Base-by-base conservation (phyloP, 2,329 filamentous ascomycete species). In the Ascochyta pisi region DNA sequence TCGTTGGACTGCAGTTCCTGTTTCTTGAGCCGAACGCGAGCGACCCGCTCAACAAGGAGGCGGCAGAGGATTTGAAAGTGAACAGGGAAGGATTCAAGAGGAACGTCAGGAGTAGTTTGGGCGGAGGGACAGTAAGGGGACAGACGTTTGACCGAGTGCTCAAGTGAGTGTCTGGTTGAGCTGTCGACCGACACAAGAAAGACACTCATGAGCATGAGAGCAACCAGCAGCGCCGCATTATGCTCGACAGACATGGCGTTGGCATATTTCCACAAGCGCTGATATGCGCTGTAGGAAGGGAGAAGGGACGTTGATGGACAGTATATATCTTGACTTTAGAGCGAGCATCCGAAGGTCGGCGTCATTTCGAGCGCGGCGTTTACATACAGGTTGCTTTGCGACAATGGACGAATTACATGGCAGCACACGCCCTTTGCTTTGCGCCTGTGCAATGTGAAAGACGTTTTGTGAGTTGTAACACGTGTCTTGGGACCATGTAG, bases 11-110 rank as follows among this genome's bases (percentile, higher is more conserved):
- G 73, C 91, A 93, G 89, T 98, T 98, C 74, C 84, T 99, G 47
- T 99, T 99, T 83, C 87, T 98, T 60, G 95, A 99, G 76, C 95
- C 95, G 16, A 99, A 99, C 73, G 92, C 95, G 9, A 93, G 90
- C 44, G 95, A 99, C 73, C 95, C 95, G n/a, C 81, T 99, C 58
- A 99, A 99, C 79, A 97, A 99, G 82, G 94, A 98, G 71, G 95
- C 95, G 0, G 95, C 95, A 4, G 92, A 97, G 59, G 95, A 98
- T 73, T 81, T 99, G 66, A 87, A 94, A 68, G 83, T 83, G 43
- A 96, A 95, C 76, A 82, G 92, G 34, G 95, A 98, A 50, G 86
- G 83, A 27, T 99, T 99, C 79, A 95, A 93, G 83, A 84, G 92
- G 58, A 97, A 98, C 71, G 95, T 98, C 35, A 85, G 90, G 69